Evolutionary conservation across 257 asterid genomes (phyloP), one percentile per base, ranked within the genome.

Genomic region (Nicotiana obtusifolia): DNA sequence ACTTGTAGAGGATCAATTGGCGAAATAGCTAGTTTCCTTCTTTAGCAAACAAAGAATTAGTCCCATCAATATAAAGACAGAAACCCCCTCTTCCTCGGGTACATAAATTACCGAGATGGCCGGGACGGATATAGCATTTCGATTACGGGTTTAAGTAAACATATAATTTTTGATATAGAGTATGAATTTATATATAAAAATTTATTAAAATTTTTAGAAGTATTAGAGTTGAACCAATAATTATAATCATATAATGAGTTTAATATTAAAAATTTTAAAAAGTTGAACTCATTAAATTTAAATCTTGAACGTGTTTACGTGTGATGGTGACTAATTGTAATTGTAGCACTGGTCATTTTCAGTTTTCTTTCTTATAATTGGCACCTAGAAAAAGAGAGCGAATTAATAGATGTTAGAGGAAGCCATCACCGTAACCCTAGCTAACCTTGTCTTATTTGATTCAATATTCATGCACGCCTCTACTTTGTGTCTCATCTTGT

Each of bases 11-110:
- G 78, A 83, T 20, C 76, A 84, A 85, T 88, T 82, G 80, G 44
- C 41, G 78, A 84, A 83, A 87, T 86, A 85, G 87, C 44, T 60
- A 57, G 49, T 81, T 90, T 77, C 90, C 64, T 73, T 62, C 57
- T 86, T 87, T 85, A 85, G 97, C 82, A 91, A 90, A 66, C 85
- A 83, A 85, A 86, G 93, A 90, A 77, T 83, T 83, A 81, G 95
- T 93, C 97, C 88, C 93, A 89, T 93, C 97, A 86, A 80, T 78
- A 83, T 64, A 26, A 26, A 26, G 28, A 85, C 83, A 86, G 92
- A 85, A 89, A 89, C 65, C 20, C 53, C 13, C 6, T 59, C 59
- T 33, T 20, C 41, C 28, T 14, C 22, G 4, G 35, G 35, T 22
- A 44, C 20, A 24, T 35, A 79, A 61, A 28, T 68, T 59, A 82